Evolutionary conservation across 805 yeast genomes (phyloP), one percentile per base, ranked within the genome.

Genomic region (Metschnikowia rubicola): DNA sequence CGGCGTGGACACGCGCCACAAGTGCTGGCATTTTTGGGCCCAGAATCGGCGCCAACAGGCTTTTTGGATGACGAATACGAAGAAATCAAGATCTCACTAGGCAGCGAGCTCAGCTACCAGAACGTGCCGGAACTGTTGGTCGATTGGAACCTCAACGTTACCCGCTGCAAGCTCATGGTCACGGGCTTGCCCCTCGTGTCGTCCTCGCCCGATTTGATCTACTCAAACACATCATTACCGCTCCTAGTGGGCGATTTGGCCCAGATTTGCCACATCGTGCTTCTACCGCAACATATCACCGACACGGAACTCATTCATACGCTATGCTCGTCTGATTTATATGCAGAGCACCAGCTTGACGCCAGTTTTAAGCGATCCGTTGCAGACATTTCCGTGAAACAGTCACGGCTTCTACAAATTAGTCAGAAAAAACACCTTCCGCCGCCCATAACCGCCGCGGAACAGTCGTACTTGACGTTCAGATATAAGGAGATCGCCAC

Each of bases 71-170:
- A 48, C 15, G 60, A 58, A 15, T 67, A 63, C 30, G 71, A 66
- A 35, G 52, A 60, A 12, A 65, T 61, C 50, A 66, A 65, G 43
- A 71, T 72, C 39, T 67, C 73, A 12, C 54, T 72, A 32, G 77
- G 76, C 3, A 63, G 71, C n/a, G 70, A 62, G 11, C 60, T 72
- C 30, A 59, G 57, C 46, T 71, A 70, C 53, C 76, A 72, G 48
- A 57, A 56, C 17, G 53, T 58, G 9, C 68, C 70, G 30, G 79
- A 75, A 51, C 60, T 67, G 13, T 59, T 77, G 11, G 66, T 77
- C 10, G 81, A 77, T 55, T 77, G 81, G 81, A 76, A 76, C 55
- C 63, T 77, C 42, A 77, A 77, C 53, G 73, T 77, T 37, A 70
- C 80, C 13, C 60, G 82, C 40, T 73, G 78, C 41, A 68, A 75